Base-by-base conservation (phyloP, 176 grass and related monocot species). In the Phoenix roebelenii region DNA sequence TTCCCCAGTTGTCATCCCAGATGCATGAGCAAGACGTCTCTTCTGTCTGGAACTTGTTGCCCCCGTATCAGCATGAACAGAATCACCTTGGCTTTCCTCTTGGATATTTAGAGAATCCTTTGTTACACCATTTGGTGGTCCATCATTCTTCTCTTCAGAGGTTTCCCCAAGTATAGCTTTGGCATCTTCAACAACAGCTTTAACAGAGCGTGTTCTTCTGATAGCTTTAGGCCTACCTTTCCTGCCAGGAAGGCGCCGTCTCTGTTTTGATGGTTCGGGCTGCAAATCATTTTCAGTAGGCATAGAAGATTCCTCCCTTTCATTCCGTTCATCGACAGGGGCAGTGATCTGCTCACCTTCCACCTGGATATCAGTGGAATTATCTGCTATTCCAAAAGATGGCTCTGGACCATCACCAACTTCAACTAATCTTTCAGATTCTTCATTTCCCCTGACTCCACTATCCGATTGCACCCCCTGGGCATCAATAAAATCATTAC, bases 341-440 rank as follows among this genome's bases (percentile, higher is more conserved):
- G 68, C 39, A 63, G 71, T 55, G 52, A 69, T 77, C 57, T 68
- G 59, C 54, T 81, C 73, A 72, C 58, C 61, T 24, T 23, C 57
- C 54, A 81, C 63, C 22, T 69, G 29, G 70, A 81, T 59, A 89
- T 87, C 78, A 28, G 72, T 57, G 49, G 69, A 76, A 75, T 92
- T 92, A 80, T 98, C 93, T 50, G 84, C 75, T n/a, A 92, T 59
- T 60, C 84, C 87, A 80, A 76, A 49, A 73, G 93, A 98, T 58
- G 71, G 68, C 32, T 90, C 90, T 58, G 78, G 75, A 16, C 76
- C 71, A 32, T 85, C 77, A 61, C 67, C 64, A 76, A 35, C 71
- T 76, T 60, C 24, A 39, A 57, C 77, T 26, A 77, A 60, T 66
- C 30, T 72, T 74, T 84, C 73, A 30, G 61, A 81, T 52, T 64